phyloP scores from a whole-genome alignment of 805 yeast species.

The Vanderwaltozyma yarrowii region DNA sequence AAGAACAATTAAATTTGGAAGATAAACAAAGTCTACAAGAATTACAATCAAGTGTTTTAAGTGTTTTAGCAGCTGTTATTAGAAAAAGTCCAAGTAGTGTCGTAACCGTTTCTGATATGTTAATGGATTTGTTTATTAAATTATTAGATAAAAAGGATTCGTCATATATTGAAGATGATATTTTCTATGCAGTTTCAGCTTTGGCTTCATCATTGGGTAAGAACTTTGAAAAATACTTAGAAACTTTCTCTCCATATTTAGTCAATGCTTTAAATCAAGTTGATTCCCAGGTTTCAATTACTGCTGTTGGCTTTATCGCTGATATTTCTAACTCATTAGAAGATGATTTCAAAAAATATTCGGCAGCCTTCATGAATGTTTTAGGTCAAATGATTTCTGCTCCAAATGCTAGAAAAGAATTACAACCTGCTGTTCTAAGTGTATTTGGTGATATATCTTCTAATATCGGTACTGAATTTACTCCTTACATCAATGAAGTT shows the following conservation, averaged over 20 bases:
- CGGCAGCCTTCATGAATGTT: conserved; percentile 72
- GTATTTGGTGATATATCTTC: conserved; percentile 96
- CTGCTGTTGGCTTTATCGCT: conserved; percentile 92
- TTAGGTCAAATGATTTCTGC: conserved; percentile 65
- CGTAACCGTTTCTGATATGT: conserved; percentile 58
- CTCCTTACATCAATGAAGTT: conserved; percentile 67
- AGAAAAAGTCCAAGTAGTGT: conserved; percentile 69
- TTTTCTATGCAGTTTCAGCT: conserved; percentile 84
- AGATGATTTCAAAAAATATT: conserved; percentile 57
- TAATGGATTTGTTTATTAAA: conserved; percentile 75
- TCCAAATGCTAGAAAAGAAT: conserved; percentile 60
- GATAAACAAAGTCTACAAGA: conserved; percentile 76
- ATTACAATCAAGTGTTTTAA: conserved; percentile 70
- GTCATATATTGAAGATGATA: conserved; percentile 78
- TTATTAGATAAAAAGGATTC: conserved; percentile 57
- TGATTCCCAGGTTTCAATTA: conserved; percentile 72
- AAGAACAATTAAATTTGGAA: conserved; percentile 54
- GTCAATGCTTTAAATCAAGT: conserved; percentile 70
- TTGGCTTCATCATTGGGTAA: conserved; percentile 72
- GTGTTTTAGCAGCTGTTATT: conserved; percentile 71
- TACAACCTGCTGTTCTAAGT: conserved; percentile 80
- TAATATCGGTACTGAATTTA: conserved; percentile 68
- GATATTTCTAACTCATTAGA: conserved; percentile 89
- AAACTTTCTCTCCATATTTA: conserved; percentile 73
- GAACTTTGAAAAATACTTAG: conserved; percentile 66